Evolutionary conservation across 73 alveolate species (phyloP), one percentile per base, ranked within the genome.

Genomic region (Stentor coeruleus): DNA sequence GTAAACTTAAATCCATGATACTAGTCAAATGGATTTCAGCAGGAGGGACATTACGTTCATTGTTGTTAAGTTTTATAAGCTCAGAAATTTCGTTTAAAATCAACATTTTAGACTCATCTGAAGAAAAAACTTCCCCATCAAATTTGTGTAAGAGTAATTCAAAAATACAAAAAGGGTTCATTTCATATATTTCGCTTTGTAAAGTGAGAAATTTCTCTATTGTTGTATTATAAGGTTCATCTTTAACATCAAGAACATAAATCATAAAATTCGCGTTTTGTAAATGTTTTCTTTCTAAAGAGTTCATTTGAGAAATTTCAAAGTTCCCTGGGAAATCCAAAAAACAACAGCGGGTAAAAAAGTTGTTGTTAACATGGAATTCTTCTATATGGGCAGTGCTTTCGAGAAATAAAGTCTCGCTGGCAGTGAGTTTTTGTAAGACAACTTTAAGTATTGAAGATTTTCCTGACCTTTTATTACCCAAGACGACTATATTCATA

Each of bases 251-350:
- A 42, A 97, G 85, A 59, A 96, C 95, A 80, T 77, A 97, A 57
- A 97, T 94, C 83, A 97, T 74, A 57, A 96, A 93, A 39, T 95
- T 93, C 74, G 99, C 93, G 14, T 87, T 86, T 59, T 90, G 86
- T 36, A 97, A 79, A 39, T 85, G 86, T 59, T 85, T 90, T 6
- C 84, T 91, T 79, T 95, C 98, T 42, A 77, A 91, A 0, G 95
- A 91, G 15, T 82, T 80, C 76, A 88, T 82, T 80, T 95, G 97
- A 42, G 89, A 87, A 41, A 89, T 84, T 26, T 92, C 89, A 60
- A 90, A 89, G 60, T 89, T 89, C 28, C 97, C 96, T 37, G 99
- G 99, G 93, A 89, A 95, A 86, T 97, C 99, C 33, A 92, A 88
- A 72, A 97, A 88, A 73, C 88, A 87, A 84, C 96, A 95, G 79